Evolutionary conservation across 1,284 basidiomycete genomes (phyloP).

Genomic region (Ustilago curta): DNA sequence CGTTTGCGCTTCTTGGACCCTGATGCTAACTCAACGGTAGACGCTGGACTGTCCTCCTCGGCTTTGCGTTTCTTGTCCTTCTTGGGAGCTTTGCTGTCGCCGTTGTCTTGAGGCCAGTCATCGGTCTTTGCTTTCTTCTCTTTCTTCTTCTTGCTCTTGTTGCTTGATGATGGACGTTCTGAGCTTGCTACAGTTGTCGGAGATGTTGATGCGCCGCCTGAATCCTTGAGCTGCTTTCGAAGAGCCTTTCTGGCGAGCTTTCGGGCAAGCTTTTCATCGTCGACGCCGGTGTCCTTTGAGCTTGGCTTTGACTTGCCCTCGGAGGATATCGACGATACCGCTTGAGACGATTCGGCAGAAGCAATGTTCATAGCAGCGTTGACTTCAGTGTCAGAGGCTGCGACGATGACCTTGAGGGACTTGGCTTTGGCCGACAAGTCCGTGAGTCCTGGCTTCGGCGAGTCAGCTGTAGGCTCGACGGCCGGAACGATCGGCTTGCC

Average conservation of each 20-base stretch:
- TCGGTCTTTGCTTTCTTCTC: conserved; percentile 9
- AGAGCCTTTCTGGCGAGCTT: conserved; percentile 35
- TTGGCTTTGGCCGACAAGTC: conserved; percentile 1
- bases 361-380: conserved; percentile 16
- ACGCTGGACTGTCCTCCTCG: background rate
- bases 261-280: conserved; percentile 22
- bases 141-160: conserved; percentile 29
- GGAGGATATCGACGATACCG: background rate
- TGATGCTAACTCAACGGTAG: background rate
- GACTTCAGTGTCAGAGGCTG: conserved; percentile 27
- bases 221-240: conserved; percentile 22
- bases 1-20: conserved; percentile 82
- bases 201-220: background rate
- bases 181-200: background rate
- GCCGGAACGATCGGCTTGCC: conserved; percentile 51
- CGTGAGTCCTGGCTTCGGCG: background rate
- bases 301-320: background rate
- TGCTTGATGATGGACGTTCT: background rate
- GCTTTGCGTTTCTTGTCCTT: conserved; percentile 14
- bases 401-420: conserved; percentile 1
- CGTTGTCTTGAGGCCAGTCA: background rate
- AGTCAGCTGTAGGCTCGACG: conserved; percentile 10
- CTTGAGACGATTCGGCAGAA: conserved; percentile 5
- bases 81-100: conserved; percentile 4
- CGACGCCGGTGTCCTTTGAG: conserved; percentile 6